Base-by-base conservation (phyloP, 2,329 filamentous ascomycete species). In the Thelonectria olida region DNA sequence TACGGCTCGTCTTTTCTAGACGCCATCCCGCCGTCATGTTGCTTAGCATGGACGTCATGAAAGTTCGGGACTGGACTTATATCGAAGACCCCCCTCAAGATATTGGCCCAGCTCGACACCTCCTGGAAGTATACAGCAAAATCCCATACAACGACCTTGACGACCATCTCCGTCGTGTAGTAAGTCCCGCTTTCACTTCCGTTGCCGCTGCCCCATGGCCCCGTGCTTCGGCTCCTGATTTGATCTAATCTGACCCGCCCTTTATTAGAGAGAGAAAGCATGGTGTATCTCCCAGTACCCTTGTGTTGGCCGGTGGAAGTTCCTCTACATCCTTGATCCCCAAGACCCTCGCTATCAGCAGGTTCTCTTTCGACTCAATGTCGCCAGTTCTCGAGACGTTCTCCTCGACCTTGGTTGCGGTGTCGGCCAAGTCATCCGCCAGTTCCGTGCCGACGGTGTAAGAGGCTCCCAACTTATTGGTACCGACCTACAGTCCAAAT, bases 371-470 rank as follows among this genome's bases (percentile, higher is more conserved):
- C 77, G 80, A 27, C 76, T 84, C 31, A 77, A 74, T 13, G 70
- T 77, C 25, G 70, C 75, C 15, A 67, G 72, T 28, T 81, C 80
- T 4, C 66, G 68, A 23, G 78, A 81, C 56, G 73, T 75, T 5
- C 74, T 84, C 12, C 76, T 84, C 10, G 83, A 85, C 64, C 70
- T 86, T 1, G 82, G 82, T 44, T 85, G 83, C 66, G 81, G 82
- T 58, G 74, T 85, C 36, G 83, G 82, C 15, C 82, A 84, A 65
- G 75, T 81, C 8, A 73, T 85, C 27, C 79, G 83, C n/a, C 80
- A 84, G 66, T 78, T 85, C 25, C 76, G 79, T 10, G 74, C 76
- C 51, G 83, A 85, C 58, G 85, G 85, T 19, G 84, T 84, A 7
- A 74, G 80, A 22, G 75, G 80, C 5, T 71, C 76, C 15, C 79